Evolutionary conservation across 768 basidiomycete species (phyloP), one percentile per base, ranked within the genome.

Genomic region (Termitomyces sp.): DNA sequence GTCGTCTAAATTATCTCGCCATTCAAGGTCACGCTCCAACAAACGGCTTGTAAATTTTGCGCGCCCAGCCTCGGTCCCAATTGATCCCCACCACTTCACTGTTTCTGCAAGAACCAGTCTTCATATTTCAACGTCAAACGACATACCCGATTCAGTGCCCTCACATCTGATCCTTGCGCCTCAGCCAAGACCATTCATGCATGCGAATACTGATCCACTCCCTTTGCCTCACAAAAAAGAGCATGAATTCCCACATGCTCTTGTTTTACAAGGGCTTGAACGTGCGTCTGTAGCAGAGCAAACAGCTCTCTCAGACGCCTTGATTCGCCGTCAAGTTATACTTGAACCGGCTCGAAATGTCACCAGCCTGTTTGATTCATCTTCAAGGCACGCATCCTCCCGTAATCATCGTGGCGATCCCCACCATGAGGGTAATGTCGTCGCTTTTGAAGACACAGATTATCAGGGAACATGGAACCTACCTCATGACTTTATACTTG

Each of bases 201-300:
- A 75, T 62, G 65, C 75, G 43, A 69, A 72, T 57, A 72, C 74
- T 28, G 72, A 75, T 57, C 69, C 75, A 35, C 64, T 70, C 24
- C 63, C 70, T 30, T 33, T 63, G 24, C 62, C 59, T 10, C 57
- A 33, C 5, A 56, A 33, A 20, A 42, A 54, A 50, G 50, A 56
- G 20, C 61, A 72, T 22, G 64, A 77, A 57, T 64, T 76, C 72
- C 87, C 90, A 1, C 74, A 76, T 50, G 88, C 82, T 3, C 70
- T 92, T 3, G 86, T 91, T 4, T 67, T 90, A 7, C 82, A 87
- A 3, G 87, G 87, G 0, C 76, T 92, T n/a, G 89, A 92, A 65
- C 70, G 84, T 64, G 78, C 84, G 1, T 74, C 70, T 48, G 57
- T 77, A 14, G 66, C 77, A 1, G 80, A 80, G 6, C 90, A 92